These are phyloP conservation scores for Ilyonectria robusta DNA, from an alignment of 2,329 filamentous ascomycete genomes.

Conservation along the genomic window DNA sequence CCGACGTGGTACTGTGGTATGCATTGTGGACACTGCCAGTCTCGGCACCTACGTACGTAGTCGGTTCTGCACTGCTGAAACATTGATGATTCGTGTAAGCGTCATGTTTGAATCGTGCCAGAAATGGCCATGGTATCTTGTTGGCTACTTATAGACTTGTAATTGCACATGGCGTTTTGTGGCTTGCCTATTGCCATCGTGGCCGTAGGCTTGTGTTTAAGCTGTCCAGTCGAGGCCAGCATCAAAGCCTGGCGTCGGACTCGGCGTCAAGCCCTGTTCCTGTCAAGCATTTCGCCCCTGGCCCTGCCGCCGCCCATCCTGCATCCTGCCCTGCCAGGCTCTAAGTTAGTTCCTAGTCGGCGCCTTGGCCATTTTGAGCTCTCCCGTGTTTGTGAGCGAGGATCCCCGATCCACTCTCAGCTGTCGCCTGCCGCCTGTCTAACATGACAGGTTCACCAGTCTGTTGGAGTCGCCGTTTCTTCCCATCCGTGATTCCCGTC, in stretches of 20 bases:
- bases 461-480: slow-evolving; percentile 12
- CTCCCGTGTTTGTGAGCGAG: slow-evolving; percentile 3
- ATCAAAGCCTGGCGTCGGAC: neutral
- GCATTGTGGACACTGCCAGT: neutral
- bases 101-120: slow-evolving; percentile 3
- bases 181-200: slow-evolving; percentile 19
- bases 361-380: slow-evolving; percentile 11
- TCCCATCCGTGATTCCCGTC: neutral
- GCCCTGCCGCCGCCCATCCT: slow-evolving; percentile 7
- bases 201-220: slow-evolving; percentile 23
- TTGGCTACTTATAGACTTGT: neutral
- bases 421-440: slow-evolving; percentile 31
- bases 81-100: slow-evolving; percentile 21
- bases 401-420: slow-evolving; percentile 4
- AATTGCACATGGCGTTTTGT: slow-evolving; percentile 12
- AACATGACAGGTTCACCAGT: slow-evolving; percentile 9
- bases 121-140: slow-evolving; percentile 13
- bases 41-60: too few relatives aligned
- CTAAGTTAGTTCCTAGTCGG: neutral
- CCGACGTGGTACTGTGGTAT: too few relatives aligned
- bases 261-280: slow-evolving; percentile 8
- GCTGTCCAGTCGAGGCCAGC: neutral
- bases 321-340: neutral
- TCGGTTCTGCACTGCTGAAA: slow-evolving; percentile 17
- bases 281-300: slow-evolving; percentile 16